A percentile compares a stretch with the other conserved stretches of the same genome.
These are phyloP conservation scores for Pyrus hybrid DNA, from an alignment of 331 rosid species.

Conservation along the genomic window DNA sequence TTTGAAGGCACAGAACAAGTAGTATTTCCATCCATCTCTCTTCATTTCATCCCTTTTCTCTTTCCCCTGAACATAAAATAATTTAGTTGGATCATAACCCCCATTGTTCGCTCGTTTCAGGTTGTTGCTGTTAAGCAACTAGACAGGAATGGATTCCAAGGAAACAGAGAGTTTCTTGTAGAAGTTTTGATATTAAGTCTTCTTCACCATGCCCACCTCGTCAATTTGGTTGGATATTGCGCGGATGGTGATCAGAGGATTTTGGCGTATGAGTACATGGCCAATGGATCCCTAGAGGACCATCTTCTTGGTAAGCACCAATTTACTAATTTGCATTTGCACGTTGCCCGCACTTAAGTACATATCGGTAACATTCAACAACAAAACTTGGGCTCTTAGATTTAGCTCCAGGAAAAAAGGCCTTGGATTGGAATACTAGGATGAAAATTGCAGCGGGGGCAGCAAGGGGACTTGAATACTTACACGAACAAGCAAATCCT, in stretches of 20 bases:
- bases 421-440: constrained; percentile 75
- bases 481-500: constrained; percentile 72
- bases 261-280: constrained; percentile 84
- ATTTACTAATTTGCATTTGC: background rate
- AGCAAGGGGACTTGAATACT: constrained; percentile 79
- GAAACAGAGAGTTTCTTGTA: constrained; percentile 83
- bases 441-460: constrained; percentile 93
- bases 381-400: constrained; percentile 32
- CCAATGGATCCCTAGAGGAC: constrained; percentile 84
- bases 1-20: constrained; percentile 49
- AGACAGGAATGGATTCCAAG: constrained; percentile 89
- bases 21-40: constrained; percentile 1
- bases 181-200: constrained; percentile 93
- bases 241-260: constrained; percentile 79
- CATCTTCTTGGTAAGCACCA: constrained; percentile 75
- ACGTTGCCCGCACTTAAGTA: background rate
- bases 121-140: constrained; percentile 92
- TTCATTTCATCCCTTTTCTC: background rate
- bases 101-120: constrained; percentile 27
- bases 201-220: constrained; percentile 78
- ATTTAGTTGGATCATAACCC: background rate
- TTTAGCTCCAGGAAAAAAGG: constrained; percentile 22
- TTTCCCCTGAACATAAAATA: background rate
- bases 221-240: constrained; percentile 82
- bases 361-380: background rate